phyloP scores from a whole-genome alignment of 306 rosid genomes.

The Fagus crenata region DNA sequence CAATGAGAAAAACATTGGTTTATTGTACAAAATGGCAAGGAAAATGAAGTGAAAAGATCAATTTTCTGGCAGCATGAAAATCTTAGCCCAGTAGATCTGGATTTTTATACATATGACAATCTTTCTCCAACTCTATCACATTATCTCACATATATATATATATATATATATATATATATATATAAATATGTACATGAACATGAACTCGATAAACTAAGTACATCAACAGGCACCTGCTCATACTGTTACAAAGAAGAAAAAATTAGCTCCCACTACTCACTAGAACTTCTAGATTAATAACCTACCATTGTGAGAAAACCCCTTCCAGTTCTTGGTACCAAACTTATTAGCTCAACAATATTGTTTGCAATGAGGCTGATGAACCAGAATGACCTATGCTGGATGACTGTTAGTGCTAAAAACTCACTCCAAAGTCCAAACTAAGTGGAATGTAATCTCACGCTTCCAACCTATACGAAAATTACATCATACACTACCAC shows the following conservation, averaged over 20 bases:
- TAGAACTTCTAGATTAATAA: conserved; percentile 40
- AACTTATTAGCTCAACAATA: background rate
- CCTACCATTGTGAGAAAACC: conserved; percentile 33
- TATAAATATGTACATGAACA: conserved; percentile 51
- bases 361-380: conserved; percentile 22
- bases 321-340: conserved; percentile 23
- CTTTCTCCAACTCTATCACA: conserved; percentile 39
- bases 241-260: conserved; percentile 36
- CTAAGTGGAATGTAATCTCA: conserved; percentile 29
- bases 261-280: conserved; percentile 39
- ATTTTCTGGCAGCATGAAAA: conserved; percentile 17
- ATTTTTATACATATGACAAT: conserved; percentile 33
- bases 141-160: conserved; percentile 51
- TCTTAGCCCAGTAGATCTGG: conserved; percentile 16
- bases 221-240: conserved; percentile 47
- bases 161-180: no score
- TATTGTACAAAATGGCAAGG: background rate
- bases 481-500: conserved; percentile 5
- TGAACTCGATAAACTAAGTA: conserved; percentile 45
- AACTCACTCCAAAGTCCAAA: conserved; percentile 31
- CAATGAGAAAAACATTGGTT: conserved; percentile 12
- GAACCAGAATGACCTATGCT: conserved; percentile 33
- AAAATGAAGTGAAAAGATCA: conserved; percentile 3
- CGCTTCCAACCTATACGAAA: background rate
- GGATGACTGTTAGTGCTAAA: conserved; percentile 41